Conservation (phyloP, 2,329 filamentous ascomycete species). For the Botryotinia narcissicola region DNA sequence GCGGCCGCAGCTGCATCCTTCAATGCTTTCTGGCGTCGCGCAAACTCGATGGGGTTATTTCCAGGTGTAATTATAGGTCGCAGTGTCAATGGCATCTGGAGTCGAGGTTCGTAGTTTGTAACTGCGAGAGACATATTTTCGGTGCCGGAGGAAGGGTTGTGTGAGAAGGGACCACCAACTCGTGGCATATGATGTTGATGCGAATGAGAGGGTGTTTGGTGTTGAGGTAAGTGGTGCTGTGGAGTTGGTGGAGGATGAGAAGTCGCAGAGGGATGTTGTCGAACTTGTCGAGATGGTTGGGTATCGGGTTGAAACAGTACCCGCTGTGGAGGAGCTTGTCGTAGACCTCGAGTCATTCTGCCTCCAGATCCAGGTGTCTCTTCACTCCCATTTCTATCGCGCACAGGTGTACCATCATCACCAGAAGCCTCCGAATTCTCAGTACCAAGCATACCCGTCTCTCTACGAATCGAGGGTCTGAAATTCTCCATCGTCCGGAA, state of each 20-base stretch:
- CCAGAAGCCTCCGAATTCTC: constrained; percentile 59
- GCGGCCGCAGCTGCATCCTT: constrained; percentile 41
- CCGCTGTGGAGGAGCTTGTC: constrained; percentile 81
- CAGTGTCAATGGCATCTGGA: constrained; percentile 61
- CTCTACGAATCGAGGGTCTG: constrained; percentile 46
- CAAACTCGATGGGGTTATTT: constrained; percentile 69
- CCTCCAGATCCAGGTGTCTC: constrained; percentile 53
- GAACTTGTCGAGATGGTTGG: constrained; percentile 59
- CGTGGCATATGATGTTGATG: constrained; percentile 35
- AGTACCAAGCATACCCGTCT: constrained; percentile 46
- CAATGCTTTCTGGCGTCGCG: constrained; percentile 51
- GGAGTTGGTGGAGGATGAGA: constrained; percentile 34
- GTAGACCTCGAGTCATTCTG: constrained; percentile 62
- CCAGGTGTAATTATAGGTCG: constrained; percentile 73
- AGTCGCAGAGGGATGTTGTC: constrained; percentile 56
- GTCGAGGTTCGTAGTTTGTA: constrained; percentile 67
- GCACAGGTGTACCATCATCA: constrained; percentile 57
- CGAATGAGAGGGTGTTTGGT: constrained; percentile 25
- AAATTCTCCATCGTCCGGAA: constrained; percentile 78
- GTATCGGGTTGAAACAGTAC: constrained; percentile 84
- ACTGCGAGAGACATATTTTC: constrained; percentile 60
- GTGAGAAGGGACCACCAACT: constrained; percentile 43
- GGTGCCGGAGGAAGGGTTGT: constrained; percentile 52
- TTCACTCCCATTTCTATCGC: constrained; percentile 49
- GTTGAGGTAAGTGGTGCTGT: constrained; percentile 28